Evolutionary conservation across 2,329 filamentous ascomycete species (phyloP).

Genomic region (Fusarium solani-melongenae): DNA sequence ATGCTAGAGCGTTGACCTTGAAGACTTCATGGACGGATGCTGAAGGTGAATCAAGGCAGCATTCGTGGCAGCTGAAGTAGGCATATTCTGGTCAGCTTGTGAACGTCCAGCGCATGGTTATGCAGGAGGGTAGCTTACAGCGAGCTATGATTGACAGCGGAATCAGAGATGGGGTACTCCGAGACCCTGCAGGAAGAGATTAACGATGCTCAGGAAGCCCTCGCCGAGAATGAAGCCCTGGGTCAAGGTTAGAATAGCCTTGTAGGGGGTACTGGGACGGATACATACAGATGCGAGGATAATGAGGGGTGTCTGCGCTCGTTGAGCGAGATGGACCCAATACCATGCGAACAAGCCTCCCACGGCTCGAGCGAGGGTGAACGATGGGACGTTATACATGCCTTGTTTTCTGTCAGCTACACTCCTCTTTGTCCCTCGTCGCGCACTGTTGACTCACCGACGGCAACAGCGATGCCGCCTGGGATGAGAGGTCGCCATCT

Average conservation of each 20-base stretch:
- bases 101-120: background rate
- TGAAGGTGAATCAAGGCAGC: conserved; percentile 54
- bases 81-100: background rate
- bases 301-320: conserved; percentile 80
- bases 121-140: background rate
- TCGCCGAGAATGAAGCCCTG: conserved; percentile 91
- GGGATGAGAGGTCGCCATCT: conserved; percentile 83
- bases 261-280: background rate
- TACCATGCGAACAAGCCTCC: conserved; percentile 82
- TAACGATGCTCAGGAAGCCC: conserved; percentile 91
- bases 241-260: conserved; percentile 16
- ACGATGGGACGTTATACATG: conserved; percentile 98
- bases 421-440: background rate
- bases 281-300: conserved; percentile 78
- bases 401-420: conserved; percentile 58
- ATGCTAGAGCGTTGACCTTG: conserved; percentile 76
- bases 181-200: conserved; percentile 82
- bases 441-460: conserved; percentile 64
- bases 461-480: conserved; percentile 94
- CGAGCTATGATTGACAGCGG: background rate
- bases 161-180: conserved; percentile 76
- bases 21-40: conserved; percentile 69
- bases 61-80: conserved; percentile 64
- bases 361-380: conserved; percentile 87
- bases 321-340: conserved; percentile 70